Evolutionary conservation across 2,329 filamentous ascomycete species (phyloP), one percentile per base, ranked within the genome.

Genomic region (Clonostachys byssicola): DNA sequence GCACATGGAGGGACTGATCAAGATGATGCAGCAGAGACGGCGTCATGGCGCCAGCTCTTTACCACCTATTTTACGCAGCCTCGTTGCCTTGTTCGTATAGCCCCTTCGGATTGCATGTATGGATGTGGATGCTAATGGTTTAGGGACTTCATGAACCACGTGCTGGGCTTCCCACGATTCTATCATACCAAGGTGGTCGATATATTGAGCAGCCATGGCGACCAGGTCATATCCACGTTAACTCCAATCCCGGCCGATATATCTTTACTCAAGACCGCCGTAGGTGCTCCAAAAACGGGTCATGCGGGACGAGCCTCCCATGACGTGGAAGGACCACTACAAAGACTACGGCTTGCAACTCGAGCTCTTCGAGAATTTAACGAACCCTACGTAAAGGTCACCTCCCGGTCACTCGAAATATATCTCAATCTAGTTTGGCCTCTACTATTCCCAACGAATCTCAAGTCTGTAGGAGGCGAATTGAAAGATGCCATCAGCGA

Each of bases 1-100:
- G 9, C 49, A 46, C 40, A 48, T 51, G 9, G n/a, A 40, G 23
- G 49, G 49, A 8, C 17, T 46, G 10, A 23, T 34, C 8, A 40
- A 44, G 16, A 20, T 40, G 5, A 17, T 48, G 9, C n/a, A 23
- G 23, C 34, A 43, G 12, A 45, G 45, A 30, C 42, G 33, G 12
- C 13, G 12, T 2, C 23, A 38, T 8, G 40, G 39, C 13, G 16
- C 8, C 3, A n/a, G 14, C 9, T 20, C 34, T 13, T 9, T 45
- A 12, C 44, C 44, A 6, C 36, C 17, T 10, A 9, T 14, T 16
- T 30, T 45, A 6, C 5, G 12, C 12, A 20, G 14, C 33, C 34
- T 45, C 20, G 12, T 39, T 14, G 12, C 20, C 20, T n/a, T 45
- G 44, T 45, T 20, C 5, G 44, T 33, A n/a, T 10, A 23, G 18